A percentile compares a stretch with the other conserved stretches of the same genome.
These are phyloP conservation scores for Leccinum obscurum DNA, from an alignment of 768 basidiomycete genomes.

Conservation along the genomic window DNA sequence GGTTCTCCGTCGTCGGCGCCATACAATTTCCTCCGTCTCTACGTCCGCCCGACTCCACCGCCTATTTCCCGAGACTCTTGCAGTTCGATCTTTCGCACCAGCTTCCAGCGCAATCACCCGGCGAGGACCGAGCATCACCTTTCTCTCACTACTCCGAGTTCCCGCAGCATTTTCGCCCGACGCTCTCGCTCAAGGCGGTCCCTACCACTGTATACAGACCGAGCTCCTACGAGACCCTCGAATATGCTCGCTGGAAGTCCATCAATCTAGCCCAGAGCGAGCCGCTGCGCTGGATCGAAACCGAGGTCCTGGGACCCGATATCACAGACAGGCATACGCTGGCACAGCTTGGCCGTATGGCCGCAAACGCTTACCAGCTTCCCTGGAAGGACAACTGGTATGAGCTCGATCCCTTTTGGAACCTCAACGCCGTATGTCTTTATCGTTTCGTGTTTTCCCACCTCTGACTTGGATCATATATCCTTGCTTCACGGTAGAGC, in stretches of 20 bases:
- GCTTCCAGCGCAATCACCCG: constrained; percentile 1
- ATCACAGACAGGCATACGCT: constrained; percentile 78
- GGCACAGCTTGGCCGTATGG: constrained; percentile 81
- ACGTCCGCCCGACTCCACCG: neutral
- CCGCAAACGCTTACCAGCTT: constrained; percentile 83
- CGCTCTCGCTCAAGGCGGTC: constrained; percentile 40
- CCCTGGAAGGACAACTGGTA: constrained; percentile 79
- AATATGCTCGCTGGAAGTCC: constrained; percentile 55
- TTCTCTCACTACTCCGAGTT: constrained; percentile 9
- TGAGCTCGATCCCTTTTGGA: constrained; percentile 75
- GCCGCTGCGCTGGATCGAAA: constrained; percentile 63
- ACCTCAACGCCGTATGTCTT: constrained; percentile 42
- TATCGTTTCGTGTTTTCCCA: neutral
- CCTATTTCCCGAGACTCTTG: constrained; percentile 9
- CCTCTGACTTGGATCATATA: constrained; percentile 1
- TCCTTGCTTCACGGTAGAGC: constrained; percentile 44
- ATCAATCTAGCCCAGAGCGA: constrained; percentile 50
- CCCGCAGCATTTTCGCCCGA: constrained; percentile 8
- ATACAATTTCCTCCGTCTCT: neutral
- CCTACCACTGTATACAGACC: constrained; percentile 62
- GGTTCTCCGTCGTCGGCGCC: constrained; percentile 4
- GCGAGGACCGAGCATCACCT: constrained; percentile 4
- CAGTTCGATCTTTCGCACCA: constrained; percentile 27
- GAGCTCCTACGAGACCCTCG: constrained; percentile 47
- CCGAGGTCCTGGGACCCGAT: constrained; percentile 72